Evolutionary conservation across 2,329 filamentous ascomycete species (phyloP), one percentile per base, ranked within the genome.

Genomic region (Knufia petricola): DNA sequence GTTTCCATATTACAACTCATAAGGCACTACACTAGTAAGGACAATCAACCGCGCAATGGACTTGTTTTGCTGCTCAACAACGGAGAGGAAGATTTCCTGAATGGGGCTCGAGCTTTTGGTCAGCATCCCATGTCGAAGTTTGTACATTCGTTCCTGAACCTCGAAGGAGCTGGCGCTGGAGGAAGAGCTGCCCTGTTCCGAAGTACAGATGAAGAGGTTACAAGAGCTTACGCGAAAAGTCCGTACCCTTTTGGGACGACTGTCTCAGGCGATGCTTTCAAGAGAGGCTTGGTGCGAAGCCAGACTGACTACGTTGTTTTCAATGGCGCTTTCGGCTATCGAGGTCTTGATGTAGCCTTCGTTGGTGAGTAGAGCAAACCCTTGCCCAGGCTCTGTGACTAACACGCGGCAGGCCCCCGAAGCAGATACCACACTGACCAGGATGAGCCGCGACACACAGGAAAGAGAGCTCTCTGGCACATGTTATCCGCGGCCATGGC

Each of bases 141-240:
- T 49, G 78, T 87, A 8, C 85, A 89, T 61, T 87, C 87, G 0
- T 96, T 98, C 62, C 71, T 96, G 56, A 98, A 98, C 58, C 78
- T 98, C 13, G 92, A 98, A 66, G 92, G 92, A 10, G 90, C 90
- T 34, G 92, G 90, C 43, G 90, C 90, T 10, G 92, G 92, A 9
- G 89, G 90, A 1, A 78, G 87, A 51, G 89, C 90, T 2, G 84
- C 84, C 9, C 71, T 96, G 2, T 96, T 98, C 68, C 79, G 92
- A 50, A 84, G 83, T 46, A 90, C 89, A 0, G 92, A 96, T 64
- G 78, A 83, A 2, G 84, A 95, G 65, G 82, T 94, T 20, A 90
- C 88, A 0, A 77, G 76, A 51, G 84, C 85, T 26, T 96, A 95
- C 64, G 74, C 76, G 49, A 76, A 76, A 23, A 77, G 78, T 21